Evolutionary conservation across 495 filamentous ascomycete species (phyloP).

Genomic region (Penicillium bialowiezense): DNA sequence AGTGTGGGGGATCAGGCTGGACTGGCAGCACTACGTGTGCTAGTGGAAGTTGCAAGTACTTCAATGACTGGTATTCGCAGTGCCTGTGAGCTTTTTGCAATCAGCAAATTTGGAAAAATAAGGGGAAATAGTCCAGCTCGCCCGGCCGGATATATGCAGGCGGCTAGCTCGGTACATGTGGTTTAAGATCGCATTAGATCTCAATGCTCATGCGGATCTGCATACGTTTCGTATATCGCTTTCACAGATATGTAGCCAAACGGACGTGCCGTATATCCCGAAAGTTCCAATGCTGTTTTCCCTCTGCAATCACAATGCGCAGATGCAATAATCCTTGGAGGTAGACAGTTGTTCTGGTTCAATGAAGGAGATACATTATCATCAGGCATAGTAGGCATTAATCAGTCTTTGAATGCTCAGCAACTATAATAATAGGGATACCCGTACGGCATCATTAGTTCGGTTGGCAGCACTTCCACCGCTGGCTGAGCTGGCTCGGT

Average conservation of each 20-base stretch:
- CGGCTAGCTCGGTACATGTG: no score
- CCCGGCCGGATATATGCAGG: no score
- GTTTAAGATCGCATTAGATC: no score
- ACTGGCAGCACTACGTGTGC: conserved; percentile 47
- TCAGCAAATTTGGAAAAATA: not conserved
- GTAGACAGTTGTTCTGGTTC: not conserved
- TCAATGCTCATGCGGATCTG: no score
- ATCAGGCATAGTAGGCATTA: not conserved
- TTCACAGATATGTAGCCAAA: no score
- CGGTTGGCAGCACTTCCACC: not conserved
- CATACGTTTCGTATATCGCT: no score
- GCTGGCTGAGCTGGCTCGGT: not conserved
- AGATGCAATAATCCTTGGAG: no score
- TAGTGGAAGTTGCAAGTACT: conserved; percentile 37
- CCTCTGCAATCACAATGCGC: no score
- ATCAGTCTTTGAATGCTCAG: conserved; percentile 1
- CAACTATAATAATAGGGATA: conserved; percentile 35
- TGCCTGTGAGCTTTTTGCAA: conserved; percentile 27
- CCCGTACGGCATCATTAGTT: conserved; percentile 18
- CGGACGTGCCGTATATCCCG: no score
- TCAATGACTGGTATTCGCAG: conserved; percentile 51
- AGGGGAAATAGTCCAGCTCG: no score
- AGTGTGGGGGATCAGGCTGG: conserved; percentile 51
- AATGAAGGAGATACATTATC: conserved; percentile 20
- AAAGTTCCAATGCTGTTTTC: no score